These are phyloP conservation scores for Saprolegnia parasitica DNA, from an alignment of 352 stramenopile species.

Conservation along the genomic window DNA sequence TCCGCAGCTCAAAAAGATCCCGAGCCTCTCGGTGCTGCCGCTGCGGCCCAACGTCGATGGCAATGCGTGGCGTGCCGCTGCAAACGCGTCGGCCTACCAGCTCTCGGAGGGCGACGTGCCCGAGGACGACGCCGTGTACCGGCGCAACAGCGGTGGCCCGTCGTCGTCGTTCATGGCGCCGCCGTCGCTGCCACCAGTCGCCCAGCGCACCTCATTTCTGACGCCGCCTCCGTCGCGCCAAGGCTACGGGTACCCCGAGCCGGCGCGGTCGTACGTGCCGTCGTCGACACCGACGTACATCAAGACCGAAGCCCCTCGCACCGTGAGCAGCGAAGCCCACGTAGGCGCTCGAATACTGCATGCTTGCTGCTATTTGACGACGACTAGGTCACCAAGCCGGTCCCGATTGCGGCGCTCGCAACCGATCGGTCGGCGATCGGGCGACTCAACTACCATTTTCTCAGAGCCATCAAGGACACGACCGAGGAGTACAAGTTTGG, in stretches of 20 bases:
- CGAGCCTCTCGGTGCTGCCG: neutral
- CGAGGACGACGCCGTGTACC: neutral
- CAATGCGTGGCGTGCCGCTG: neutral
- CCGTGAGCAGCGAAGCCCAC: neutral
- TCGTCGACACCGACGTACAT: neutral
- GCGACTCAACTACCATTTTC: constrained; percentile 14
- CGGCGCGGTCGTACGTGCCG: neutral
- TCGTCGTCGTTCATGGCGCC: neutral
- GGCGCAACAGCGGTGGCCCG: too few relatives aligned
- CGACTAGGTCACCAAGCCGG: neutral
- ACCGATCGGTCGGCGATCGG: neutral
- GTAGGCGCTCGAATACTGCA: too few relatives aligned
- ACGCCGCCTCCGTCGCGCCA: neutral
- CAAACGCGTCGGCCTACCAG: neutral
- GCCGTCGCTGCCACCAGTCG: neutral
- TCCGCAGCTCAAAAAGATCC: neutral
- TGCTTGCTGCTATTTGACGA: too few relatives aligned
- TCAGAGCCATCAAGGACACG: constrained; percentile 4
- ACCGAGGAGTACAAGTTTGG: constrained; percentile 6
- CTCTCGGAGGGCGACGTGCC: neutral
- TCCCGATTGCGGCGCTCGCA: neutral
- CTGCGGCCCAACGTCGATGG: neutral
- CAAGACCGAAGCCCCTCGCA: neutral
- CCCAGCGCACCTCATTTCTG: constrained; percentile 2
- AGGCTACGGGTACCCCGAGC: neutral